Evolutionary conservation across 2,329 filamentous ascomycete genomes (phyloP).

Genomic region (Phyllosticta citriasiana): DNA sequence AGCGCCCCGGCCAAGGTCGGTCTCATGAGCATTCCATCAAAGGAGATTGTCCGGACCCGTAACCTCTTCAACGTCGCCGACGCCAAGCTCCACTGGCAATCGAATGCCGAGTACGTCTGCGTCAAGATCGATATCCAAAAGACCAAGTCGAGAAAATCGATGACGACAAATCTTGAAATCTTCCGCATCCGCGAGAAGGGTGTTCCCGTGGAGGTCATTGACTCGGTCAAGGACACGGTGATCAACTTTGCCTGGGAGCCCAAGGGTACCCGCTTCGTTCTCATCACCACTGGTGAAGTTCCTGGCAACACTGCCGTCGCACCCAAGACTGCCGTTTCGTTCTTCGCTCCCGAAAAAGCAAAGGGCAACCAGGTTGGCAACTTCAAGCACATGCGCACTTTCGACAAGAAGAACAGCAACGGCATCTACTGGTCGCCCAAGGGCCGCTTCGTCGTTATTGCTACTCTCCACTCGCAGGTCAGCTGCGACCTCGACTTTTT

Average conservation of each 20-base stretch:
- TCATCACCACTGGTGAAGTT: constrained; percentile 89
- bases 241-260: constrained; percentile 99
- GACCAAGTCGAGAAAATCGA: constrained; percentile 97
- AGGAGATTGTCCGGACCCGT: constrained; percentile 84
- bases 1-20: constrained; percentile 97
- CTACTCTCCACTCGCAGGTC: constrained; percentile 84
- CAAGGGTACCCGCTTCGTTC: constrained; percentile 92
- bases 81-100: constrained; percentile 98
- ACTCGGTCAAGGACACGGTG: constrained; percentile 95
- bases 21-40: constrained; percentile 90
- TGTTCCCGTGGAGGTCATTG: constrained; percentile 94
- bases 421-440: constrained; percentile 98
- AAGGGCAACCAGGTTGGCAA: constrained; percentile 77
- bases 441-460: constrained; percentile 89
- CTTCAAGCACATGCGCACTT: constrained; percentile 89
- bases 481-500: constrained; percentile 96
- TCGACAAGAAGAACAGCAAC: constrained; percentile 99
- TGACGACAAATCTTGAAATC: constrained; percentile 94
- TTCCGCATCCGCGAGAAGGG: constrained; percentile 97
- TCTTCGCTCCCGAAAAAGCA: constrained; percentile 93
- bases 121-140: constrained; percentile 92
- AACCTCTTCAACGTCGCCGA: constrained; percentile 98
- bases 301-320: constrained; percentile 67
- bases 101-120: constrained; percentile 83
- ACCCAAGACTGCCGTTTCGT: constrained; percentile 88